These are phyloP conservation scores for Paramecium sexaurelia DNA, from an alignment of 73 alveolate species.

Conservation along the genomic window DNA sequence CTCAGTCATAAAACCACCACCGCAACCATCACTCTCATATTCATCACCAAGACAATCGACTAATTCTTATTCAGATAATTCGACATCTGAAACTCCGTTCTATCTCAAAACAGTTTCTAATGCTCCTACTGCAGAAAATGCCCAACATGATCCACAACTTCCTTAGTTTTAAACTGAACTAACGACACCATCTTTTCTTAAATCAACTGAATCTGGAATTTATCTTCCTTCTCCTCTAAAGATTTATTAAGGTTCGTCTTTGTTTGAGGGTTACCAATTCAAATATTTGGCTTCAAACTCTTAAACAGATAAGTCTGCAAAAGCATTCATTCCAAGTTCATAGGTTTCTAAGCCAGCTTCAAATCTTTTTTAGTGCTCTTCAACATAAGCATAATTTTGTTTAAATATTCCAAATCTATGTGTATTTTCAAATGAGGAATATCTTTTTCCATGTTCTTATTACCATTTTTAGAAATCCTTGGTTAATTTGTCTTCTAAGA, in stretches of 20 bases:
- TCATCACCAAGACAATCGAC: constrained; percentile 68
- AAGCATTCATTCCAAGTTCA: constrained; percentile 29
- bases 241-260: background rate
- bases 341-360: constrained; percentile 29
- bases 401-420: constrained; percentile 5
- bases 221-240: constrained; percentile 11
- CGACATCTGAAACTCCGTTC: background rate
- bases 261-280: background rate
- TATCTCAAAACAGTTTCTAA: constrained; percentile 46
- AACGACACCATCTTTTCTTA: constrained; percentile 61
- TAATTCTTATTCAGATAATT: constrained; percentile 70
- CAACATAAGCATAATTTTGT: background rate
- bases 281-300: constrained; percentile 45
- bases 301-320: constrained; percentile 57
- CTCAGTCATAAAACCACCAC: constrained; percentile 79
- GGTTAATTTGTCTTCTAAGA: background rate
- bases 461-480: background rate
- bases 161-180: constrained; percentile 64
- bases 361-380: background rate
- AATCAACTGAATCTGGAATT: constrained; percentile 68
- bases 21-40: constrained; percentile 75
- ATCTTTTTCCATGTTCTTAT: constrained; percentile 1
- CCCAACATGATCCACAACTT: constrained; percentile 64
- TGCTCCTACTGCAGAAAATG: constrained; percentile 67
- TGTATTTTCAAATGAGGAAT: background rate